phyloP scores from a whole-genome alignment of 1,139 yeast genomes.

The Geotrichum histeridarum region DNA sequence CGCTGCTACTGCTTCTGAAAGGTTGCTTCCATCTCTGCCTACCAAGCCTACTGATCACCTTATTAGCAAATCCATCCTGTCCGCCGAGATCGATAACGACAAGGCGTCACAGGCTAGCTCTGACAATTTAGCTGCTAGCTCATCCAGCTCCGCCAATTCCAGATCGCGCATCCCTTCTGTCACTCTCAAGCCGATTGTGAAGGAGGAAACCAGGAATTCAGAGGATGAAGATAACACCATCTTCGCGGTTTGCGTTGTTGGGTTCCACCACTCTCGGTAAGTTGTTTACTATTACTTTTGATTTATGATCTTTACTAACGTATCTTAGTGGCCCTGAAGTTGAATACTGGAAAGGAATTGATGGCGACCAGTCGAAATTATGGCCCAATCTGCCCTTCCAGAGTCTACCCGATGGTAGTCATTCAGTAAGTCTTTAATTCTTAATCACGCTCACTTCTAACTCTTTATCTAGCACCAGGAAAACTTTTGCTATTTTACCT shows the following conservation, averaged over 20 bases:
- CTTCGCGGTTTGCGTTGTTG: slow-evolving; percentile 84
- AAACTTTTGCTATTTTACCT: slow-evolving; percentile 84
- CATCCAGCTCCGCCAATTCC: neutral
- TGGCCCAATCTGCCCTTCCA: slow-evolving; percentile 95
- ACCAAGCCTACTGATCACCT: neutral
- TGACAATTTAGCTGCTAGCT: neutral
- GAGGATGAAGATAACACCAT: slow-evolving; percentile 40
- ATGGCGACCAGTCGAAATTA: slow-evolving; percentile 45
- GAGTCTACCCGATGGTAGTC: slow-evolving; percentile 95
- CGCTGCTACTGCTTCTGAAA: neutral
- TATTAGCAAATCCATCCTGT: no score
- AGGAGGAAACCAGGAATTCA: slow-evolving; percentile 16
- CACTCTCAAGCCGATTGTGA: slow-evolving; percentile 25
- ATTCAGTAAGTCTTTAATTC: slow-evolving; percentile 38
- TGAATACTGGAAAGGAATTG: slow-evolving; percentile 82
- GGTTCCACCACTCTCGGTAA: slow-evolving; percentile 71
- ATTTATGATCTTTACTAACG: neutral
- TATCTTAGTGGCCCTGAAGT: slow-evolving; percentile 78
- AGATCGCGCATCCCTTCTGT: slow-evolving; percentile 14
- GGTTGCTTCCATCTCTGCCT: neutral
- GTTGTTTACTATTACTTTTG: slow-evolving; percentile 5
- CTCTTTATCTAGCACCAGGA: slow-evolving; percentile 54
- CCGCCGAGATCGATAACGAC: no score
- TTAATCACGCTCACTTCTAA: neutral
- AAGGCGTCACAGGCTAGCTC: neutral